Percentiles rank a stretch among this genome's conserved stretches.
Conservation (phyloP, 140 eudicot genomes). For the Flaveria floridana region DNA sequence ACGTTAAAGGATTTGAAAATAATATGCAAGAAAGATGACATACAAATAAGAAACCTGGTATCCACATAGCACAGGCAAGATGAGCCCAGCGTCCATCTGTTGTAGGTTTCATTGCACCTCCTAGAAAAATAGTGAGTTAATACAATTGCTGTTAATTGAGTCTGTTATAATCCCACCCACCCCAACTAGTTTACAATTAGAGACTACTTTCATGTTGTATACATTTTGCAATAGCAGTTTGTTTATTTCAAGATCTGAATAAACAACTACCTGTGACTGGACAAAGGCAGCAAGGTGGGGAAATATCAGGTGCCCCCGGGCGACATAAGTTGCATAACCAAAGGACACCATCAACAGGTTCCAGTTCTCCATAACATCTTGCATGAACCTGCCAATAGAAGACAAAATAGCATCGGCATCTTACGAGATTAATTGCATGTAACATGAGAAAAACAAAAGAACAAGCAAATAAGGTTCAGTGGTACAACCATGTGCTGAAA, state of each 20-base stretch:
- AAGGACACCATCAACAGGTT: constrained; percentile 78
- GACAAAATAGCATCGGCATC: constrained; percentile 14
- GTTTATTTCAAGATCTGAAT: constrained; percentile 6
- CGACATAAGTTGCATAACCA: constrained; percentile 98
- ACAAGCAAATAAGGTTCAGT: background rate
- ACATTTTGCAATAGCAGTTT: constrained; percentile 7
- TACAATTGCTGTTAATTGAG: background rate
- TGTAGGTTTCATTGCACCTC: constrained; percentile 99
- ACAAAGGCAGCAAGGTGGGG: constrained; percentile 96
- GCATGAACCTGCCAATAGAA: constrained; percentile 77
- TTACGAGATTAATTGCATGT: background rate
- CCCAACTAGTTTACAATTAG: constrained; percentile 7
- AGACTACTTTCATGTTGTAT: constrained; percentile 2
- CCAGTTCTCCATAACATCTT: constrained; percentile 95
- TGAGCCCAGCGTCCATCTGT: constrained; percentile 99
- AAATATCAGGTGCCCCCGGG: constrained; percentile 74
- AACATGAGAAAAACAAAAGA: background rate
- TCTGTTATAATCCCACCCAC: constrained; percentile 6
- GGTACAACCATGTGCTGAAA: constrained; percentile 11
- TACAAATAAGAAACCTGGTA: constrained; percentile 64
- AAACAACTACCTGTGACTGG: constrained; percentile 70
- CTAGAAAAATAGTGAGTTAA: constrained; percentile 38
- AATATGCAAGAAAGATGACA: constrained; percentile 15
- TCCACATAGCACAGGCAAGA: constrained; percentile 99
- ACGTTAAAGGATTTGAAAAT: constrained; percentile 19